Evolutionary conservation across 495 filamentous ascomycete species (phyloP).

Genomic region (Halenospora varia): DNA sequence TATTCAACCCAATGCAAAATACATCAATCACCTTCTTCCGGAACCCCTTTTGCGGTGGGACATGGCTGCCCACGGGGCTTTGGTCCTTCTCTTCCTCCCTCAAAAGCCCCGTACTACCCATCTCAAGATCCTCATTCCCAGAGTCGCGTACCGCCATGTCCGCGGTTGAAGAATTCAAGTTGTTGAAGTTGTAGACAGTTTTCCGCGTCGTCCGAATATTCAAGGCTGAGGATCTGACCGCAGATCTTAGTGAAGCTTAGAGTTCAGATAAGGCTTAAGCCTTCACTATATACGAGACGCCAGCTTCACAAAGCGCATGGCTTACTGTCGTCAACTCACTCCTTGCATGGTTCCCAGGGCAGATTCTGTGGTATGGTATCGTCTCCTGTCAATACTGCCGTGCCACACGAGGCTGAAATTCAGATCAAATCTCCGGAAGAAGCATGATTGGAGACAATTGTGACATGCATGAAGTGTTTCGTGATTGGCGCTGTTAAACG

Average conservation of each 20-base stretch:
- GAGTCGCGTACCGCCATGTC: conserved; percentile 3
- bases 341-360: background rate
- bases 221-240: too few relatives aligned
- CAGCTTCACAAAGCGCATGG: background rate
- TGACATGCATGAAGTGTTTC: background rate
- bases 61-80: background rate
- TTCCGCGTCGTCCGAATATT: too few relatives aligned
- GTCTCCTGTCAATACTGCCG: background rate
- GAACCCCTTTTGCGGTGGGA: background rate
- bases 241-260: too few relatives aligned
- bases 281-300: background rate
- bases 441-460: background rate
- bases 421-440: background rate
- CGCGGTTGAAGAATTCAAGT: background rate
- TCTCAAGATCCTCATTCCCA: conserved; percentile 20
- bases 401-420: background rate
- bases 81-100: background rate
- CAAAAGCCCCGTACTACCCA: conserved; percentile 8
- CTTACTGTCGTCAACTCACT: background rate
- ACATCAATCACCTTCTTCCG: conserved; percentile 11
- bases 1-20: conserved; percentile 21
- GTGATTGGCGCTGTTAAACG: background rate
- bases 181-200: background rate
- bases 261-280: too few relatives aligned
- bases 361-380: background rate